A percentile compares a stretch with the other conserved stretches of the same genome.
Evolutionary conservation across 148 eudicot species (phyloP).

Genomic region (Rhododendron vialii): DNA sequence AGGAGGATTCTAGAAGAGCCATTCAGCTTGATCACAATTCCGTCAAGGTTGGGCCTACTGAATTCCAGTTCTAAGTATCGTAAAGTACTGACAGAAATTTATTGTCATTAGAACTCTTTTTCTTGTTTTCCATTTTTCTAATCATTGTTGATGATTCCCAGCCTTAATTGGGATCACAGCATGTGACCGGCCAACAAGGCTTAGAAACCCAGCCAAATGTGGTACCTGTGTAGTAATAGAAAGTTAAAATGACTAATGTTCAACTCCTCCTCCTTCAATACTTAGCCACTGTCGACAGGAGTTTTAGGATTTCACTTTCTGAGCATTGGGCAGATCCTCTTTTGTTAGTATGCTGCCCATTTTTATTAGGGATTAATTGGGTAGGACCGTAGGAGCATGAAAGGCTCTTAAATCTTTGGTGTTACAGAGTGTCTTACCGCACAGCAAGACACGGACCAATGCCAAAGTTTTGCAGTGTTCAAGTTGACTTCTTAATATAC

Average conservation of each 20-base stretch:
- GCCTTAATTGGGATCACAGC: neutral
- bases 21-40: constrained; percentile 70
- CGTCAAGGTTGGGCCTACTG: constrained; percentile 51
- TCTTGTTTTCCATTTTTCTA: neutral
- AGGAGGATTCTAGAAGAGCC: constrained; percentile 80
- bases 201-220: neutral
- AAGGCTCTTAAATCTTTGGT: neutral
- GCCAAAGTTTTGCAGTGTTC: neutral
- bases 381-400: neutral
- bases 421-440: neutral
- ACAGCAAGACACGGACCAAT: no score
- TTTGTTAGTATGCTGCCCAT: neutral
- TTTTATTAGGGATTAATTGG: neutral
- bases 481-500: neutral
- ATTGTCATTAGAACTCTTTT: neutral
- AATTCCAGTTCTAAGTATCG: neutral
- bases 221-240: neutral
- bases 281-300: neutral
- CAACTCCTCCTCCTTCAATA: neutral
- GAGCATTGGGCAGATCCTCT: neutral
- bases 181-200: neutral
- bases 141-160: neutral
- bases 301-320: neutral
- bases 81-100: neutral
- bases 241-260: neutral